Percentiles rank a stretch among this genome's conserved stretches.
These are phyloP conservation scores for Globisporangium cylindrosporum DNA, from an alignment of 352 stramenopile genomes.

Conservation along the genomic window DNA sequence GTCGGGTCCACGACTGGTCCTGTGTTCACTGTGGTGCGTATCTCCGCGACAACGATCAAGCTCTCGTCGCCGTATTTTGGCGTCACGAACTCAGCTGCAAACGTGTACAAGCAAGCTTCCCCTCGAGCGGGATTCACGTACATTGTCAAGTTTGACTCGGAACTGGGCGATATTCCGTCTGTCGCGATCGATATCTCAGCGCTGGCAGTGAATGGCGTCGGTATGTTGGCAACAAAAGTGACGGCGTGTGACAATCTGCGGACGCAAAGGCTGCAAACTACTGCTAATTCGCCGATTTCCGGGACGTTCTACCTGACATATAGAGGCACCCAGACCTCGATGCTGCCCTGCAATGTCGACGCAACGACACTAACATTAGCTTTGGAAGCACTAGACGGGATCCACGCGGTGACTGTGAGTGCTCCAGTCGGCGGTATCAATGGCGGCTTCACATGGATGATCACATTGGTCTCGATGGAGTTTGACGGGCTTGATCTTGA, in stretches of 20 bases:
- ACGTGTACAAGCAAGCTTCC: conserved; percentile 83
- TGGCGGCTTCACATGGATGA: conserved; percentile 71
- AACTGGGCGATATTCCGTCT: conserved; percentile 64
- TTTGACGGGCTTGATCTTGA: conserved; percentile 37
- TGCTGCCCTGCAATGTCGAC: conserved; percentile 70
- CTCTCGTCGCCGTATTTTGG: conserved; percentile 89
- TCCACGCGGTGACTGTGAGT: conserved; percentile 73
- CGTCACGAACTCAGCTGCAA: conserved; percentile 33
- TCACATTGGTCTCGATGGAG: conserved; percentile 83
- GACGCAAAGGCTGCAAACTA: conserved; percentile 72
- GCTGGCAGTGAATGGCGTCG: conserved; percentile 35
- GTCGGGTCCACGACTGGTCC: conserved; percentile 71
- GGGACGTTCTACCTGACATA: conserved; percentile 88
- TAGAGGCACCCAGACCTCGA: conserved; percentile 54
- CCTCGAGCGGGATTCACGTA: conserved; percentile 59
- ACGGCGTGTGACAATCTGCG: conserved; percentile 84
- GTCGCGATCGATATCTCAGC: conserved; percentile 49
- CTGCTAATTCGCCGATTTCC: conserved; percentile 46
- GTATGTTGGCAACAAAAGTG: conserved; percentile 40
- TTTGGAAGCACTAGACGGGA: conserved; percentile 62
- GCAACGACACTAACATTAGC: conserved; percentile 45
- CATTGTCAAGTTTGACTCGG: conserved; percentile 68
- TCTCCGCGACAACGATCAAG: conserved; percentile 64
- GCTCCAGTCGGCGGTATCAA: conserved; percentile 28
- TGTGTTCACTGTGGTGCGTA: conserved; percentile 84